phyloP scores from a whole-genome alignment of 1,139 yeast genomes.

The Nakaseomyces sp. region DNA sequence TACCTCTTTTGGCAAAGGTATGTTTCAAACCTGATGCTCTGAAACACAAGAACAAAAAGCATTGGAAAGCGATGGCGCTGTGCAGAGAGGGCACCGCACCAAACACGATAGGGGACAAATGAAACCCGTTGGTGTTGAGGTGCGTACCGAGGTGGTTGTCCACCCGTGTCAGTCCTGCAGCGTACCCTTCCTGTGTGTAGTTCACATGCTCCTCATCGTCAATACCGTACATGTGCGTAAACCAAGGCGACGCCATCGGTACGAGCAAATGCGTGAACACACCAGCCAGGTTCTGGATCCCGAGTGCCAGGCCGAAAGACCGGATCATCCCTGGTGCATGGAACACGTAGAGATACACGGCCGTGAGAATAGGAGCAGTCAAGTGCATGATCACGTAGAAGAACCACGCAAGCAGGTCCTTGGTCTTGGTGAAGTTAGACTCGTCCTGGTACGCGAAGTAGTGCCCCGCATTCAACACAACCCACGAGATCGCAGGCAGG shows the following conservation, averaged over 20 bases:
- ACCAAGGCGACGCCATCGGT: conserved; percentile 72
- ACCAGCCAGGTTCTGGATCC: conserved; percentile 52
- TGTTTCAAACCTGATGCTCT: conserved; percentile 26
- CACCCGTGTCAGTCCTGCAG: conserved; percentile 61
- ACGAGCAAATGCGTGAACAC: conserved; percentile 50
- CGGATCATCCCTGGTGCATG: conserved; percentile 54
- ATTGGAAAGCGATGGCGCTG: conserved; percentile 53
- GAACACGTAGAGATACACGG: conserved; percentile 57
- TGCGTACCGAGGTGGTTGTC: conserved; percentile 57
- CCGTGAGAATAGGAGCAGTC: conserved; percentile 51
- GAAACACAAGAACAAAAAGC: conserved; percentile 38
- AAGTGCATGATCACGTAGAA: conserved; percentile 55
- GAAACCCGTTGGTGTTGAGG: conserved; percentile 53
- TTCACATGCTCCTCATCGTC: conserved; percentile 40
- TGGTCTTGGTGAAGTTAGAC: conserved; percentile 32
- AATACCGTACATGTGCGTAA: conserved; percentile 50
- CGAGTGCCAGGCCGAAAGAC: conserved; percentile 45
- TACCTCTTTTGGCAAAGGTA: conserved; percentile 10
- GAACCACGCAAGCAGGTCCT: conserved; percentile 51
- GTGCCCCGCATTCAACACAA: conserved; percentile 34
- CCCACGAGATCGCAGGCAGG: conserved; percentile 19
- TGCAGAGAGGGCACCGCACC: conserved; percentile 65
- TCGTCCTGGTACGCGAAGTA: conserved; percentile 31
- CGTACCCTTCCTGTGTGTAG: conserved; percentile 57
- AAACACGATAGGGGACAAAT: conserved; percentile 58